Evolutionary conservation across 495 filamentous ascomycete genomes (phyloP).

Genomic region (Penicillium malachiteum): DNA sequence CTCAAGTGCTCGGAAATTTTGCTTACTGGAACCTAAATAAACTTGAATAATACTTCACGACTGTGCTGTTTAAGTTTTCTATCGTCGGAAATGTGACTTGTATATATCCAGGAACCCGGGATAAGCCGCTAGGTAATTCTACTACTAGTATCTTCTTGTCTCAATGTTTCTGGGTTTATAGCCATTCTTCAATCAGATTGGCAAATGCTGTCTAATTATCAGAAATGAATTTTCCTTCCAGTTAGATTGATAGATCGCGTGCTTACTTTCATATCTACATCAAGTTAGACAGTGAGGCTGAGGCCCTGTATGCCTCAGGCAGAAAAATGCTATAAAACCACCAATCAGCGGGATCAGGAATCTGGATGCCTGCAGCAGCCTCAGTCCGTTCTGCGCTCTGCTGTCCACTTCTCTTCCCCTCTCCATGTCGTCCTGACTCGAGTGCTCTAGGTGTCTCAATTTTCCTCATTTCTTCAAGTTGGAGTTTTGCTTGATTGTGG

Average conservation of each 20-base stretch:
- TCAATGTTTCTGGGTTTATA: too few relatives aligned
- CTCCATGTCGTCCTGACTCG: conserved; percentile 2
- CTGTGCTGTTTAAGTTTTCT: too few relatives aligned
- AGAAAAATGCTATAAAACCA: neutral
- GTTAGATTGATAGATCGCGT: too few relatives aligned
- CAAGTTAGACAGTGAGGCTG: neutral
- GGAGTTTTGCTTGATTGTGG: conserved; percentile 4
- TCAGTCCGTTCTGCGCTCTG: conserved; percentile 1
- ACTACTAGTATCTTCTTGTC: too few relatives aligned
- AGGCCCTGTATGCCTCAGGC: neutral
- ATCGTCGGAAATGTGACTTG: too few relatives aligned
- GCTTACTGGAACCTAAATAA: too few relatives aligned
- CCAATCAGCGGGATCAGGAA: conserved; percentile 9
- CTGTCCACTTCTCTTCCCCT: conserved; percentile 5
- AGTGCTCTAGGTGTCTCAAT: neutral
- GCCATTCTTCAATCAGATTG: neutral
- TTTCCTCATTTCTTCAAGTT: neutral
- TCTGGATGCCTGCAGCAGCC: conserved; percentile 22
- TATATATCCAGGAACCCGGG: too few relatives aligned
- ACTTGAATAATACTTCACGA: too few relatives aligned
- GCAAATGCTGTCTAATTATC: neutral
- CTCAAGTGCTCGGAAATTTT: too few relatives aligned
- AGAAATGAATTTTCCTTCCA: too few relatives aligned
- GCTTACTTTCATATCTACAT: neutral
- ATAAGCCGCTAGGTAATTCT: too few relatives aligned